Conservation (phyloP, 2,329 filamentous ascomycete genomes). For the Botrytis medusae region DNA sequence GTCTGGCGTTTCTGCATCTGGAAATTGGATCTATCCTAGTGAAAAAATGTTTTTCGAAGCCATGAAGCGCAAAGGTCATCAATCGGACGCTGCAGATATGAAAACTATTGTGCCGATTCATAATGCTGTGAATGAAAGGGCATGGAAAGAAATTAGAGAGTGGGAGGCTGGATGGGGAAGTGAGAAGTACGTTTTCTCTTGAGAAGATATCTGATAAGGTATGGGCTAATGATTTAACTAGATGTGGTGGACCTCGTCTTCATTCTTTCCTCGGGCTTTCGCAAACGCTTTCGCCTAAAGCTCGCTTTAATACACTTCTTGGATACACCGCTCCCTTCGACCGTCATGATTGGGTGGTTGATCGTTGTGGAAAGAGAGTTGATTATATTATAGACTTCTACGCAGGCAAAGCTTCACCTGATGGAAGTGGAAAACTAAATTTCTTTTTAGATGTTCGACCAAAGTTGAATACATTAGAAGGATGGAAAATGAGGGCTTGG, state of each 20-base stretch:
- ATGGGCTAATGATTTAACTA: constrained; percentile 30
- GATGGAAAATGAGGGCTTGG: constrained; percentile 63
- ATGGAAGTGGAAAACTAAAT: constrained; percentile 49
- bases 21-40: constrained; percentile 97
- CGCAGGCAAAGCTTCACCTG: constrained; percentile 57
- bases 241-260: constrained; percentile 75
- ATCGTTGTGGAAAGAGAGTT: constrained; percentile 79
- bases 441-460: constrained; percentile 69
- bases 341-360: constrained; percentile 94
- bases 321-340: constrained; percentile 95
- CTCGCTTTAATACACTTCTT: constrained; percentile 75
- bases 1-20: constrained; percentile 64
- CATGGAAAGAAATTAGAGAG: constrained; percentile 85
- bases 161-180: constrained; percentile 76
- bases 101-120: constrained; percentile 92
- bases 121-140: constrained; percentile 96
- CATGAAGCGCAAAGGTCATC: constrained; percentile 86
- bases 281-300: constrained; percentile 72
- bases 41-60: constrained; percentile 98
- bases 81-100: constrained; percentile 73
- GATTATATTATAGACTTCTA: constrained; percentile 99
- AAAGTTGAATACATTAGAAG: constrained; percentile 68
- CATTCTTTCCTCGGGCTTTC: constrained; percentile 79
- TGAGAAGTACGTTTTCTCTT: constrained; percentile 50
- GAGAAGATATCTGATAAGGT: neutral